A percentile compares a stretch with the other conserved stretches of the same genome.
phyloP scores from a whole-genome alignment of 179 eudicot genomes.

The Silene coronaria region DNA sequence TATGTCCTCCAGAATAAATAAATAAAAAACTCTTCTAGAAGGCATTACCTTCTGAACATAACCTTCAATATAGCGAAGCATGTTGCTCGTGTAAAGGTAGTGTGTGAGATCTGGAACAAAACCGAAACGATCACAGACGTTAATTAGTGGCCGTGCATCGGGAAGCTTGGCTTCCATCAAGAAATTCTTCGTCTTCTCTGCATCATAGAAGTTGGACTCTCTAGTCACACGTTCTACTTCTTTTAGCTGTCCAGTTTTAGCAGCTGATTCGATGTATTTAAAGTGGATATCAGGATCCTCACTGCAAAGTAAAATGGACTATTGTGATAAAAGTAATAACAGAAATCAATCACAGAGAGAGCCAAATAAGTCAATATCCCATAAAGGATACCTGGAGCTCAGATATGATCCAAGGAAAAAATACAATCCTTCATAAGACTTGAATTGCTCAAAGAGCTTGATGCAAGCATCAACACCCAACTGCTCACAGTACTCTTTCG shows the following conservation, averaged over 20 bases:
- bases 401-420: constrained; percentile 86
- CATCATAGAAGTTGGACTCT: constrained; percentile 80
- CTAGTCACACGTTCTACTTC: constrained; percentile 94
- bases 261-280: constrained; percentile 87
- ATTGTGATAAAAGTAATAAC: not conserved
- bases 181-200: constrained; percentile 86
- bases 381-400: constrained; percentile 68
- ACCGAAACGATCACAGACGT: constrained; percentile 89
- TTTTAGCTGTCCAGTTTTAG: constrained; percentile 87
- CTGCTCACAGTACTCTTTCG: constrained; percentile 83
- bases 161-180: constrained; percentile 95
- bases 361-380: constrained; percentile 10
- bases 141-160: constrained; percentile 86
- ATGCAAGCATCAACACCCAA: constrained; percentile 80
- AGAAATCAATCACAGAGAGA: not conserved
- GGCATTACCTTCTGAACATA: constrained; percentile 81
- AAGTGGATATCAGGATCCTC: constrained; percentile 95
- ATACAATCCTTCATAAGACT: constrained; percentile 83
- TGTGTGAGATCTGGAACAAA: constrained; percentile 93
- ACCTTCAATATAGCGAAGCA: constrained; percentile 95
- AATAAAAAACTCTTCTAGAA: not conserved
- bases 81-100: constrained; percentile 74
- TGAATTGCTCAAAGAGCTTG: constrained; percentile 85
- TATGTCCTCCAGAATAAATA: constrained; percentile 6
- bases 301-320: constrained; percentile 35